Evolutionary conservation across 1,139 yeast genomes (phyloP).

Genomic region (Blastobotrys indianensis): DNA sequence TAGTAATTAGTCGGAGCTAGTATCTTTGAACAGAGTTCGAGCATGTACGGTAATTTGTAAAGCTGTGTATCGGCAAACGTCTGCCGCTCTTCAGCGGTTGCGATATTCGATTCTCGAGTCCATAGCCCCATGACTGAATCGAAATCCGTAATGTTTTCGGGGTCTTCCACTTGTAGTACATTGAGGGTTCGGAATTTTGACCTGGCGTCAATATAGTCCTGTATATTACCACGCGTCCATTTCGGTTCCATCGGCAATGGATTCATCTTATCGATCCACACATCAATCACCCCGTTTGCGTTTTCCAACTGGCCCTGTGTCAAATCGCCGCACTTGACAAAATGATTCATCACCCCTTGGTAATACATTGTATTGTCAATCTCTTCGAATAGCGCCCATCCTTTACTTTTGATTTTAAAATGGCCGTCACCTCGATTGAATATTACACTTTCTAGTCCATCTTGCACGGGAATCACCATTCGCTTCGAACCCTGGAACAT

Average conservation of each 20-base stretch:
- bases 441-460: conserved; percentile 19
- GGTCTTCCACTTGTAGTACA: conserved; percentile 19
- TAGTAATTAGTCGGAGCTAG: conserved; percentile 19
- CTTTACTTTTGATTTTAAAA: conserved; percentile 18
- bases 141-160: conserved; percentile 17
- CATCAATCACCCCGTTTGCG: conserved; percentile 18
- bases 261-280: conserved; percentile 20
- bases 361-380: conserved; percentile 3
- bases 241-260: conserved; percentile 26
- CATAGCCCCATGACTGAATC: conserved; percentile 17
- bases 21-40: conserved; percentile 19
- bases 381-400: conserved; percentile 25
- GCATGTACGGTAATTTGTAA: conserved; percentile 12
- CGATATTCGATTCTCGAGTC: conserved; percentile 17
- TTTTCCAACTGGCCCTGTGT: conserved; percentile 20
- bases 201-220: conserved; percentile 21
- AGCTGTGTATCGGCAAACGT: conserved; percentile 16
- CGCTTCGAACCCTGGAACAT: conserved; percentile 21
- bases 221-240: conserved; percentile 25
- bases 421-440: conserved; percentile 21
- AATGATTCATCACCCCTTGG: conserved; percentile 9
- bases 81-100: conserved; percentile 14
- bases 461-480: conserved; percentile 25
- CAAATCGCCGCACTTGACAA: conserved; percentile 20
- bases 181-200: conserved; percentile 20